A percentile compares a stretch with the other conserved stretches of the same genome.
These are phyloP conservation scores for Nigrograna mackinnonii DNA, from an alignment of 2,329 filamentous ascomycete genomes.

Conservation along the genomic window DNA sequence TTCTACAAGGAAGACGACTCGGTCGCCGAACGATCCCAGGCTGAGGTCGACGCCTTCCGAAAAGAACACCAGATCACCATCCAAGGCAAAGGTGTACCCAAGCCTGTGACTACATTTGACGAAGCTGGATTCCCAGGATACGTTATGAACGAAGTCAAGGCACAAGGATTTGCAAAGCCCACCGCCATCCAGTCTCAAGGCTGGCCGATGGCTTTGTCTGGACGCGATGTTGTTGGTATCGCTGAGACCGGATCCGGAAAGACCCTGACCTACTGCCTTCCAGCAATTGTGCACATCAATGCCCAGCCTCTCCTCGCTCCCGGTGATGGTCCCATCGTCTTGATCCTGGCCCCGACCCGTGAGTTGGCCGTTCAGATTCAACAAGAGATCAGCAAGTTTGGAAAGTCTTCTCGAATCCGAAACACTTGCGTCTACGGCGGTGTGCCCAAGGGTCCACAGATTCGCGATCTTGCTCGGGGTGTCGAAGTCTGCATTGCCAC, in stretches of 20 bases:
- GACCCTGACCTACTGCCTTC: slow-evolving; percentile 97
- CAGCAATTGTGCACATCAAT: slow-evolving; percentile 99
- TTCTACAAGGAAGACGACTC: slow-evolving; percentile 96
- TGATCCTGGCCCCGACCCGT: slow-evolving; percentile 94
- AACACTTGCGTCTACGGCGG: slow-evolving; percentile 99
- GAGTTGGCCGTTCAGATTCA: slow-evolving; percentile 99
- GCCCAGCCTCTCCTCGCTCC: slow-evolving; percentile 94
- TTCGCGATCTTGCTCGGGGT: slow-evolving; percentile 89
- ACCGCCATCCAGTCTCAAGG: slow-evolving; percentile 98
- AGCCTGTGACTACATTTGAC: slow-evolving; percentile 95
- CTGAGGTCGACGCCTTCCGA: slow-evolving; percentile 88
- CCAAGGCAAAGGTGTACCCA: slow-evolving; percentile 78
- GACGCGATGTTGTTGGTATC: slow-evolving; percentile 98
- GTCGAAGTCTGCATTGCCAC: slow-evolving; percentile 99
- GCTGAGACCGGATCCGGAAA: slow-evolving; percentile 99
- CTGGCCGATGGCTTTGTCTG: slow-evolving; percentile 98
- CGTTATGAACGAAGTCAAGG: slow-evolving; percentile 98
- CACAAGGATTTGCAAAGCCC: slow-evolving; percentile 89
- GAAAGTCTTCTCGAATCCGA: slow-evolving; percentile 94
- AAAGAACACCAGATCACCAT: slow-evolving; percentile 83
- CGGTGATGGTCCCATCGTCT: slow-evolving; percentile 93
- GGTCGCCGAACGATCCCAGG: slow-evolving; percentile 72
- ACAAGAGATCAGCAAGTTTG: slow-evolving; percentile 97
- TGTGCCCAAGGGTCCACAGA: slow-evolving; percentile 97
- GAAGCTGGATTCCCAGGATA: slow-evolving; percentile 97